Conservation (phyloP, 441 rosid genomes). For the Bocquillonia castaneifolia region DNA sequence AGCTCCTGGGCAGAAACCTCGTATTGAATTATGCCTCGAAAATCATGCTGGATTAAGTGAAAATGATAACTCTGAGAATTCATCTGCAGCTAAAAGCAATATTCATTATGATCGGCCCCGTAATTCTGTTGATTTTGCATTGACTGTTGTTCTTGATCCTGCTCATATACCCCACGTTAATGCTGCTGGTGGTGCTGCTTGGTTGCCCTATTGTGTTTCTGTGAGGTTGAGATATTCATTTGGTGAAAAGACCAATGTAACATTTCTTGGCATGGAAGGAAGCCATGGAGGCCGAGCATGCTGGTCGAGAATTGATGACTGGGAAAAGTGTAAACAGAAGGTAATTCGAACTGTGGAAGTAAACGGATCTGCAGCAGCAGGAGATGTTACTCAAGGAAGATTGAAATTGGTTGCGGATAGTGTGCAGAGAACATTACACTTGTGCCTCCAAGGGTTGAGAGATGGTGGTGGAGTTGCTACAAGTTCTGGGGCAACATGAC, state of each 20-base stretch:
- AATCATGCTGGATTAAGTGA: conserved; percentile 57
- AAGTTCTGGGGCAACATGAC: conserved; percentile 35
- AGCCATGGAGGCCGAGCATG: conserved; percentile 97
- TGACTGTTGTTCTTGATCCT: conserved; percentile 91
- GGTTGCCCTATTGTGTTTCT: conserved; percentile 94
- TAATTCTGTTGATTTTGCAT: conserved; percentile 75
- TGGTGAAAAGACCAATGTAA: conserved; percentile 58
- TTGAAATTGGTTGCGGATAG: conserved; percentile 78
- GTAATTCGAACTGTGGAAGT: conserved; percentile 67
- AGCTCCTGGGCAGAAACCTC: conserved; percentile 82
- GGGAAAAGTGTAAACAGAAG: conserved; percentile 92
- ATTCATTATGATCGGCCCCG: conserved; percentile 79
- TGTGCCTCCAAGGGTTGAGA: conserved; percentile 71
- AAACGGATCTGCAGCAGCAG: conserved; percentile 43
- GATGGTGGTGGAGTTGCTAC: conserved; percentile 41
- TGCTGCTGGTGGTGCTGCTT: conserved; percentile 98
- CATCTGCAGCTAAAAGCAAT: conserved; percentile 71
- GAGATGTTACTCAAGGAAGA: conserved; percentile 66
- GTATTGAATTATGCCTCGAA: conserved; percentile 95
- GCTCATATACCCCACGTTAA: conserved; percentile 78
- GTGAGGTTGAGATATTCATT: conserved; percentile 78
- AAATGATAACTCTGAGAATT: conserved; percentile 39
- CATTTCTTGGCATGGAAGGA: conserved; percentile 90
- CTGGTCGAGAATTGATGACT: conserved; percentile 77
- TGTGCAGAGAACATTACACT: conserved; percentile 65